Base-by-base conservation (phyloP, 2,329 filamentous ascomycete genomes). In the Botrytis cinerea region DNA sequence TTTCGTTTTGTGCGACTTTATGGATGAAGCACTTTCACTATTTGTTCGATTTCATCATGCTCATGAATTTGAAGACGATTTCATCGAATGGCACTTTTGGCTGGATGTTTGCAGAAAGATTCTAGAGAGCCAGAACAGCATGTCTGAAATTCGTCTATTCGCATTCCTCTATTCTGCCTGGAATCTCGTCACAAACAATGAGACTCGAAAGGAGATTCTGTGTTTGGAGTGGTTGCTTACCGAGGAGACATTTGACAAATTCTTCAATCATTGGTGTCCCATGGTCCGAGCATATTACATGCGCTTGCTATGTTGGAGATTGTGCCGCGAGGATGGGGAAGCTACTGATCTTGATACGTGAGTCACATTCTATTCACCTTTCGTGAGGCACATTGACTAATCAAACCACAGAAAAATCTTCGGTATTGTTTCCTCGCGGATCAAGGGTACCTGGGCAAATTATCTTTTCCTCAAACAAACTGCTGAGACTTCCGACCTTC, bases 261-360 rank as follows among this genome's bases (percentile, higher is more conserved):
- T 90, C 75, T 93, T 93, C 81, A 91, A 88, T 76, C 91, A 93
- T 78, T 93, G 91, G 91, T 93, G 90, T 80, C 90, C 91, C 0
- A 93, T 93, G 91, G 90, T 93, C n/a, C 86, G 91, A 77, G 88
- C 91, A 38, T 93, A 93, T 82, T 93, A 88, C 78, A 92, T 92
- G 86, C 89, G 91, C 48, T 81, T 93, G 51, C 80, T 93, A 46
- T 92, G 91, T 80, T 93, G 91, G 91, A 87, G 91, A 71, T 79
- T 93, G 48, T 90, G 88, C 73, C 85, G 91, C 74, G 89, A 87
- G 78, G 89, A 91, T 77, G 89, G 80, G 71, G 79, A 87, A 43
- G 84, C 86, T 43, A 84, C 85, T 43, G 82, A 85, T 20, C 79
- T 87, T 64, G 89, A 91, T 80, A 82, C 85, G 87, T 90, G 83